phyloP scores from a whole-genome alignment of 2,329 filamentous ascomycete genomes.

The Verticillium isaacii region DNA sequence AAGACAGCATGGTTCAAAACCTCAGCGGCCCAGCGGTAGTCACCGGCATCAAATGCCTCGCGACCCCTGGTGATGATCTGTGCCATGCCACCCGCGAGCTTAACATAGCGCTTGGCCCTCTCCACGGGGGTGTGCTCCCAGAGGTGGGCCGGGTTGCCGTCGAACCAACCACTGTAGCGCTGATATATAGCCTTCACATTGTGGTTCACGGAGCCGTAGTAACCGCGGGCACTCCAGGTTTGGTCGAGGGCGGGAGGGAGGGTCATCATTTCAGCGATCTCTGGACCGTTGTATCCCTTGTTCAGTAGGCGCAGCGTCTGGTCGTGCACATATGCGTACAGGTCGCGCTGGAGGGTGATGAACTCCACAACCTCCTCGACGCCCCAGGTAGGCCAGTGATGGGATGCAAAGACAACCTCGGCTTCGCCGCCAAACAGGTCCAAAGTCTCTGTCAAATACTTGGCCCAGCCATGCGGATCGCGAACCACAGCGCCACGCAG shows the following conservation, averaged over 20 bases:
- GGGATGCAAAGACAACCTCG: constrained; percentile 29
- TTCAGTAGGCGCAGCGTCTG: constrained; percentile 34
- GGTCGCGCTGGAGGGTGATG: constrained; percentile 29
- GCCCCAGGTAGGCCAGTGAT: constrained; percentile 39
- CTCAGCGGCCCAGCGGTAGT: constrained; percentile 32
- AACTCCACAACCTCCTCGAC: constrained; percentile 15
- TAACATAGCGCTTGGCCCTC: constrained; percentile 27
- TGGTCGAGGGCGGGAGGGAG: constrained; percentile 25
- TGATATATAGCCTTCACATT: constrained; percentile 27
- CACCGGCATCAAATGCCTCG: constrained; percentile 19
- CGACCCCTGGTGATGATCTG: constrained; percentile 22
- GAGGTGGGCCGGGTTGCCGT: constrained; percentile 14
- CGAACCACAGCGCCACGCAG: constrained; percentile 34
- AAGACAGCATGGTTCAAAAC: constrained; percentile 29
- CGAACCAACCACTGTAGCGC: constrained; percentile 16
- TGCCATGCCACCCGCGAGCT: constrained; percentile 29
- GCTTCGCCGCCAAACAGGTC: constrained; percentile 24
- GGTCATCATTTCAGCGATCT: constrained; percentile 31
- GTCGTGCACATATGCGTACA: constrained; percentile 33
- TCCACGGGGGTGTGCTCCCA: constrained; percentile 24
- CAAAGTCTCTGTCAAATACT: constrained; percentile 30
- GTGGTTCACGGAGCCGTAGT: constrained; percentile 30
- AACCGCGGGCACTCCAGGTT: constrained; percentile 26
- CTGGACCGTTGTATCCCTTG: constrained; percentile 25
- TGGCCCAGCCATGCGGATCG: constrained; percentile 33